phyloP scores from a whole-genome alignment of 2,329 filamentous ascomycete genomes.

The Lachnellula hyalina region DNA sequence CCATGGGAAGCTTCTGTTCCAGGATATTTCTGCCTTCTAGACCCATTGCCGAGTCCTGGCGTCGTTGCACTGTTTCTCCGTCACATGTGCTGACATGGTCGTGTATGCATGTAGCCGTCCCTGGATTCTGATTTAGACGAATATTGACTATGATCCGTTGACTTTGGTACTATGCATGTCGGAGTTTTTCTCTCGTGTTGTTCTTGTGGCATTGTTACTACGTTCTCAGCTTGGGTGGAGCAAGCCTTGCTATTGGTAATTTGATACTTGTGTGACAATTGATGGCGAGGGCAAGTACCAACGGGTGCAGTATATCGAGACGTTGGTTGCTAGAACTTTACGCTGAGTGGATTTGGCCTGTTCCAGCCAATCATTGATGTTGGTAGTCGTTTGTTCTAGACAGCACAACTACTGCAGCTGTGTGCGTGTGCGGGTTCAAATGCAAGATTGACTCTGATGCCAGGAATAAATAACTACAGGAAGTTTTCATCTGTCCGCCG shows the following conservation, averaged over 20 bases:
- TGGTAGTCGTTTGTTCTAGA: not conserved
- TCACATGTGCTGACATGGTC: not conserved
- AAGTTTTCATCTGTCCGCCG: not conserved
- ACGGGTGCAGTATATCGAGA: not conserved
- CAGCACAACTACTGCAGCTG: not conserved
- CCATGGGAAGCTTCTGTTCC: too few species aligned
- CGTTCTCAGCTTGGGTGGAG: too few species aligned
- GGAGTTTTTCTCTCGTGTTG: not conserved
- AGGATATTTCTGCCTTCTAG: too few species aligned
- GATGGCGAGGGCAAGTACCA: not conserved
- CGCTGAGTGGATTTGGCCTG: not conserved
- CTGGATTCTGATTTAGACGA: not conserved
- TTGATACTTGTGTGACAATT: not conserved
- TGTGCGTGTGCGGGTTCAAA: not conserved
- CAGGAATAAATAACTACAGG: not conserved
- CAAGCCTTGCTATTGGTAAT: too few species aligned
- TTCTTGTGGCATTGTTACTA: too few species aligned
- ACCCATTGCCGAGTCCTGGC: too few species aligned
- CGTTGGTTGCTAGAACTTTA: not conserved
- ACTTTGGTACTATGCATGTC: not conserved
- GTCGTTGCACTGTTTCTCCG: not conserved
- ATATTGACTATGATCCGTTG: not conserved
- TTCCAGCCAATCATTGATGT: not conserved
- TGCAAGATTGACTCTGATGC: not conserved
- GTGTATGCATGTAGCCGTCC: not conserved